Conservation (phyloP, 768 basidiomycete genomes). For the Hypholoma sublateritium region DNA sequence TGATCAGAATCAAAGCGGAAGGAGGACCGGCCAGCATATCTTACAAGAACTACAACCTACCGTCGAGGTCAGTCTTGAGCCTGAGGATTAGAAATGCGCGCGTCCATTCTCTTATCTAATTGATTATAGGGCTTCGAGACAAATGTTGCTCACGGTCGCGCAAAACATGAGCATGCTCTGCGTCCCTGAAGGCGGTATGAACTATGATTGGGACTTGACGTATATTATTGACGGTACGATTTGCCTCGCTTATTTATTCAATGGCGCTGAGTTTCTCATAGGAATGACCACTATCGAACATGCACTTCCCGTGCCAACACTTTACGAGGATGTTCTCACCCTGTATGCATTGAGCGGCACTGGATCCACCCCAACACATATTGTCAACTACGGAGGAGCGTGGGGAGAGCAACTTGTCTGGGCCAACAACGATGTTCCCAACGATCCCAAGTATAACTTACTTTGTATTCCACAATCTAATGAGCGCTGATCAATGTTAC, state of each 20-base stretch:
- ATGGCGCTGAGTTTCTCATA: constrained; percentile 21
- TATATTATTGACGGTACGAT: constrained; percentile 71
- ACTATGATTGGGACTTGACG: constrained; percentile 76
- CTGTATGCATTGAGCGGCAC: constrained; percentile 69
- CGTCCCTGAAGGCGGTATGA: constrained; percentile 80
- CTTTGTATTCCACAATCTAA: not conserved
- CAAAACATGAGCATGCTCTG: constrained; percentile 66
- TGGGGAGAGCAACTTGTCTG: constrained; percentile 70
- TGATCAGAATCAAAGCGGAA: constrained; percentile 69
- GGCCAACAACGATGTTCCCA: constrained; percentile 63
- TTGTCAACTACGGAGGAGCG: constrained; percentile 77
- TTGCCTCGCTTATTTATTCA: not conserved
- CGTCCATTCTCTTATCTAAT: not conserved
- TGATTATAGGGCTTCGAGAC: constrained; percentile 56
- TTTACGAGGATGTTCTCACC: constrained; percentile 67
- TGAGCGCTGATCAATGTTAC: not conserved
- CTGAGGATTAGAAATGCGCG: not conserved
- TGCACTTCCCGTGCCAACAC: constrained; percentile 58
- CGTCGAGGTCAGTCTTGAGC: constrained; percentile 47
- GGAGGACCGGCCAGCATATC: constrained; percentile 70
- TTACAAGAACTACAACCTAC: constrained; percentile 78
- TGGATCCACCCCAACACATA: constrained; percentile 70
- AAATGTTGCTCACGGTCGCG: constrained; percentile 61
- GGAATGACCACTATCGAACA: constrained; percentile 82
- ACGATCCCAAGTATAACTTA: constrained; percentile 61